Evolutionary conservation across 345 rosid species (phyloP), one percentile per base, ranked within the genome.

Genomic region (Chamaenerion angustifolium): DNA sequence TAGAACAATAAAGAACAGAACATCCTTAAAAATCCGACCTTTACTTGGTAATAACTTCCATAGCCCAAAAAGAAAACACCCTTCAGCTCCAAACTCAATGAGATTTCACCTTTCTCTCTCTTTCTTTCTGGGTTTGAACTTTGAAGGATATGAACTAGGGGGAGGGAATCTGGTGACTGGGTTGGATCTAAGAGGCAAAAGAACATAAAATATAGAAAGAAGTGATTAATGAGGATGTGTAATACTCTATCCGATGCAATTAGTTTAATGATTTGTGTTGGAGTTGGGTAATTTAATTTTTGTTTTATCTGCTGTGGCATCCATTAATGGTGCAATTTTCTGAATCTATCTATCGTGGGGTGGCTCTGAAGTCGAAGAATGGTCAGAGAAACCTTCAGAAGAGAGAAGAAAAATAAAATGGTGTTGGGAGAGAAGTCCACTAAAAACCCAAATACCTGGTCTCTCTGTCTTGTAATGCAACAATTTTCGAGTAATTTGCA

Each of bases 111-210:
- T 42, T 31, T 19, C 41, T 43, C 48, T 35, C 21, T 51, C 16
- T 53, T 19, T 54, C 15, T 42, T 43, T 49, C 51, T 65, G 53
- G n/a, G 46, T 58, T 50, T 41, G 61, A n/a, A n/a, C n/a, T n/a
- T n/a, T n/a, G n/a, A 9, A 57, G 40, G 54, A 50, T 11, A 11
- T 40, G 16, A 19, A 31, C 42, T 27, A 17, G n/a, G 16, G 11
- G 63, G n/a, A 25, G 66, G 73, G 79, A 79, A 79, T 73, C 79
- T 70, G 56, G 53, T 52, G 67, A 59, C 56, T 65, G 75, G 71
- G 80, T 70, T 76, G 81, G 85, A 77, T 76, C 79, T 71, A 71
- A 46, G 56, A 62, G 67, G 66, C 49, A 56, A 47, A 35, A 56
- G 49, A 69, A 64, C 68, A 56, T 67, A 53, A 54, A 66, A 59